Base-by-base conservation (phyloP, 108 stramenopile species). In the Schizochytrium sp. region DNA sequence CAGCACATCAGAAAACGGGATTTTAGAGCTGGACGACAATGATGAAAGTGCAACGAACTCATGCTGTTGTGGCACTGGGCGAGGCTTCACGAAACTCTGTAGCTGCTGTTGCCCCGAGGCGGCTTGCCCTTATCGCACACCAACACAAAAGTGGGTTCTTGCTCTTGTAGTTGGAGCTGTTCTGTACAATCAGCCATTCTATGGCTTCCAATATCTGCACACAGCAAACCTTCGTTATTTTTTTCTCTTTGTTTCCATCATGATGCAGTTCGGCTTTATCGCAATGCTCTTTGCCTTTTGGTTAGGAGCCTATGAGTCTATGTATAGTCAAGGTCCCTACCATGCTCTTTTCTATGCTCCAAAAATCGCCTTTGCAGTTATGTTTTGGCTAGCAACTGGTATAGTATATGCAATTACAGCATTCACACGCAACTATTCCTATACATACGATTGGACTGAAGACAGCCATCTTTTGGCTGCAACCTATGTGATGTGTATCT, bases 161-260 rank as follows among this genome's bases (percentile, higher is more conserved):
- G 76, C 53, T 17, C 76, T 83, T 40, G 76, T 7, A n/a, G 47
- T 83, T 28, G 76, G 45, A n/a, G 50, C 55, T 28, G 53, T 40
- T 47, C 53, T 49, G 1, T 83, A 55, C 76, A 83, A 83, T 28
- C 76, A 83, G 76, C 76, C 76, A 5, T 40, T 83, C 76, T 83
- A 47, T 13, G 76, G 76, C 50, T 83, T 83, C 1, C 76, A 83
- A 53, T 83, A 83, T 2, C 15, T 83, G 10, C 47, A 50, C 5
- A 28, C 47, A 2, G 45, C 47, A 13, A 83, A 17, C 0, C 15
- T 83, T 17, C 76, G 76, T 53, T 49, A 49, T 10, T n/a, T 83
- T 53, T 83, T 83, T 2, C n/a, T 83, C 50, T 47, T 40, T 5
- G 50, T 40, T 2, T 83, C 76, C 50, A 53, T 83, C 10, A 40